A percentile compares a stretch with the other conserved stretches of the same genome.
phyloP scores from a whole-genome alignment of 2,329 filamentous ascomycete species.

The Graphilbum ipis-grandicollis region DNA sequence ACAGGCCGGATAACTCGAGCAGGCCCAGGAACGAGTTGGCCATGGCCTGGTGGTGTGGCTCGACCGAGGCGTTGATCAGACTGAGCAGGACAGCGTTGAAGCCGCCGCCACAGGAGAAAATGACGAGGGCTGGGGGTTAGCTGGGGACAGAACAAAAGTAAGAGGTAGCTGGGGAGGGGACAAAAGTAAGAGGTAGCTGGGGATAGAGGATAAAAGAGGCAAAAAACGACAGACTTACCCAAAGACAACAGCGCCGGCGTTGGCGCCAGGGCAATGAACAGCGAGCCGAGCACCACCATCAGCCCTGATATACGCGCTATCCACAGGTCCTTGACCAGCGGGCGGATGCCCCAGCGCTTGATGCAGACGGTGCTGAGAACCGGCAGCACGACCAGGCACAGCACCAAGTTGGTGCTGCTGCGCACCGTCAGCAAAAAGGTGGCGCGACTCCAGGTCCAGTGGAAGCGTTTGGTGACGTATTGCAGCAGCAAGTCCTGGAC shows the following conservation, averaged over 20 bases:
- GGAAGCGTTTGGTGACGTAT: conserved; percentile 33
- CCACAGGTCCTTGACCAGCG: conserved; percentile 21
- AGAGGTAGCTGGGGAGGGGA: background rate
- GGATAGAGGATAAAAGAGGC: too few species aligned
- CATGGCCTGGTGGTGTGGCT: conserved; percentile 33
- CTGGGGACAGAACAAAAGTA: background rate
- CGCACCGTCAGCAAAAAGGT: conserved; percentile 23
- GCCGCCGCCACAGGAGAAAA: conserved; percentile 27
- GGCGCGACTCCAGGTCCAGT: conserved; percentile 27
- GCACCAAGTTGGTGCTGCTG: conserved; percentile 18
- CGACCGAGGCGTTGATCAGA: conserved; percentile 34
- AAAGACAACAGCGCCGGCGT: conserved; percentile 18
- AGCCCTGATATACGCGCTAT: conserved; percentile 19
- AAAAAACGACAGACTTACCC: background rate
- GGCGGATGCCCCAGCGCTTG: conserved; percentile 13
- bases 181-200: background rate
- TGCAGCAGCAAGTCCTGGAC: conserved; percentile 26
- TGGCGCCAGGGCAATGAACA: conserved; percentile 20
- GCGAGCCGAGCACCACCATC: conserved; percentile 15
- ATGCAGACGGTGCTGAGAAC: conserved; percentile 15
- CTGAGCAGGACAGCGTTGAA: conserved; percentile 25
- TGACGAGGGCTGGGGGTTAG: conserved; percentile 19
- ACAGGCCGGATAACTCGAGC: conserved; percentile 29
- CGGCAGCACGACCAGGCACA: conserved; percentile 22
- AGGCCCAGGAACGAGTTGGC: conserved; percentile 34